These are phyloP conservation scores for Colletotrichum lindemuthianum DNA, from an alignment of 2,329 filamentous ascomycete species.

Conservation along the genomic window DNA sequence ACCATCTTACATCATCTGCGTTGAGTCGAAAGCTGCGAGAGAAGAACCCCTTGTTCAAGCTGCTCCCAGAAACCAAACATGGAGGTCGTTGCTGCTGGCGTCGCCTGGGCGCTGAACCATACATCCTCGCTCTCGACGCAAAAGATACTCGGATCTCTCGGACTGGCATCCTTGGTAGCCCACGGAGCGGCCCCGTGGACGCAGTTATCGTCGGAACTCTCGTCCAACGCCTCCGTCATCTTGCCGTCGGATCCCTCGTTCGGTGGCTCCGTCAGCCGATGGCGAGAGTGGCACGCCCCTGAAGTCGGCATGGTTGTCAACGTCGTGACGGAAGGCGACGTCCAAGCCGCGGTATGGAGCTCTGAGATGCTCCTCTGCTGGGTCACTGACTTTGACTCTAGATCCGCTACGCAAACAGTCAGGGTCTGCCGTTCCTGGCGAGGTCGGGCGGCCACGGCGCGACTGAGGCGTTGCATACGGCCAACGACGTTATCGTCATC, in stretches of 20 bases:
- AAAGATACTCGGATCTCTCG: conserved; percentile 4
- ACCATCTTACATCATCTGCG: too few relatives aligned
- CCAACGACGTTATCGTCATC: conserved; percentile 37
- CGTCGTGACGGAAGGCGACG: conserved; percentile 18
- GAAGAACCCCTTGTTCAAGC: not conserved
- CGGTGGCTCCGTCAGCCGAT: not conserved
- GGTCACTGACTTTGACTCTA: too few relatives aligned
- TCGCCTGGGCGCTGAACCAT: conserved; percentile 17
- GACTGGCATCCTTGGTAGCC: not conserved
- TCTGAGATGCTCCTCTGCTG: not conserved
- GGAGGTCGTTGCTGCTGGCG: conserved; percentile 15
- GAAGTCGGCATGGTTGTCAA: conserved; percentile 19
- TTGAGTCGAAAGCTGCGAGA: too few relatives aligned
- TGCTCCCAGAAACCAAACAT: not conserved
- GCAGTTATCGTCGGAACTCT: conserved; percentile 2
- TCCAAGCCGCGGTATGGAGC: conserved; percentile 17
- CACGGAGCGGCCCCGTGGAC: not conserved
- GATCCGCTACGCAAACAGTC: conserved; percentile 19
- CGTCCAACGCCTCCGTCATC: conserved; percentile 8
- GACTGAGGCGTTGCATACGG: conserved; percentile 24
- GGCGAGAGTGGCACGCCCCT: conserved; percentile 26
- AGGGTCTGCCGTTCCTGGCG: conserved; percentile 17
- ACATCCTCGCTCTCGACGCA: not conserved
- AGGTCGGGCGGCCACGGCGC: conserved; percentile 37
- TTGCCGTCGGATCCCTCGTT: not conserved